A percentile compares a stretch with the other conserved stretches of the same genome.
These are phyloP conservation scores for Annulohypoxylon nitens DNA, from an alignment of 495 filamentous ascomycete species.

Conservation along the genomic window DNA sequence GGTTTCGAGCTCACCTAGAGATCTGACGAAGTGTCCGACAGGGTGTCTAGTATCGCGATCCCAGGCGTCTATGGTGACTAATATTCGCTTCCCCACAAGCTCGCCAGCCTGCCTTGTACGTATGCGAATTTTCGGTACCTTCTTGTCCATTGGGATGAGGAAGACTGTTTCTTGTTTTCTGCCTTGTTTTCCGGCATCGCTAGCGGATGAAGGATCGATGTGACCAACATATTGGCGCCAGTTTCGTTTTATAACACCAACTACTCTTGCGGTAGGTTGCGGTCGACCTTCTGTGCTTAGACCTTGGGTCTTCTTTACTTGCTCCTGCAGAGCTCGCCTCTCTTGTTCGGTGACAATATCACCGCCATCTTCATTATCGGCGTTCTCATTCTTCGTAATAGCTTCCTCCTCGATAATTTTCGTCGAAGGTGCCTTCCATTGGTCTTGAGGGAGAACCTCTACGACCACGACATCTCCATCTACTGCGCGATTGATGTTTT, in stretches of 20 bases:
- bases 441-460: conserved; percentile 89
- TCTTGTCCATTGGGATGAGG: conserved; percentile 96
- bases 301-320: conserved; percentile 88
- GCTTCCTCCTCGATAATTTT: conserved; percentile 96
- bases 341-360: conserved; percentile 87
- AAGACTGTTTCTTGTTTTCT: conserved; percentile 92
- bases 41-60: conserved; percentile 92
- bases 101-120: conserved; percentile 90
- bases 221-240: conserved; percentile 99
- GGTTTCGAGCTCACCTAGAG: conserved; percentile 91
- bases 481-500: conserved; percentile 95
- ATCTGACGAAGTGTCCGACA: conserved; percentile 92
- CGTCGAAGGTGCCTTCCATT: conserved; percentile 95
- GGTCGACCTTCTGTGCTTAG: conserved; percentile 80
- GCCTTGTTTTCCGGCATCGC: conserved; percentile 75
- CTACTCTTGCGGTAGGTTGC: conserved; percentile 92
- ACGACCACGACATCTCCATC: conserved; percentile 93
- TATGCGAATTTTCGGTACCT: conserved; percentile 93
- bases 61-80: conserved; percentile 98
- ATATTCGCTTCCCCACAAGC: conserved; percentile 87
- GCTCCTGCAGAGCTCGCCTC: conserved; percentile 85
- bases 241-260: conserved; percentile 92
- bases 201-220: conserved; percentile 86
- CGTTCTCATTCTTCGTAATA: conserved; percentile 91
- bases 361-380: conserved; percentile 75